Base-by-base conservation (phyloP, 106 monocot genomes). In the Dioscorea zingiberensis region DNA sequence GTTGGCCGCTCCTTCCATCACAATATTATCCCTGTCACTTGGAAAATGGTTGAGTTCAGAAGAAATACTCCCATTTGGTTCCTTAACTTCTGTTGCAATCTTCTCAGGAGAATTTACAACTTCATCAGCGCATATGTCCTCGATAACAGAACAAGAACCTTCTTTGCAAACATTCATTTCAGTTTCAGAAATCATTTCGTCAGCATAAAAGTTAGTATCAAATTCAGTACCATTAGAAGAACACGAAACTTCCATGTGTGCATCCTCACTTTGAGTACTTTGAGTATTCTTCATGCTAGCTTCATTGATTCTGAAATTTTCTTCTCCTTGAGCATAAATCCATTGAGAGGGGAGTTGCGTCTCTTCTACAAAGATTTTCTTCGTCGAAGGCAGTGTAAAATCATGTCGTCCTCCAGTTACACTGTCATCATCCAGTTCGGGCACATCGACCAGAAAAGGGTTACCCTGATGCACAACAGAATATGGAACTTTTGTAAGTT, bases 121-220 rank as follows among this genome's bases (percentile, higher is more conserved):
- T 73, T 94, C 81, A 65, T 89, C 89, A 58, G 86, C 60, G 22
- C 81, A 86, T 27, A 89, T 83, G 24, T 93, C 86, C 71, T 93
- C 84, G 24, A 88, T 47, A 66, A 65, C 55, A 55, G 81, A 70
- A 62, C 47, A 58, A 23, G 69, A 12, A 58, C 68, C 27, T 63
- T 77, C 68, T 53, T 73, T 56, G 38, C 73, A 78, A 15, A 64
- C 48, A n/a, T 69, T 67, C 64, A 60, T 78, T 45, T 83, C 69
- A 46, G 83, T 65, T 27, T 85, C 78, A 53, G 73, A 64, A 45
- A 80, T 66, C 60, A 60, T 60, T 54, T 81, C 83, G 27, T 82
- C 81, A 67, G 38, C 58, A 27, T 55, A 83, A 27, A 71, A 65
- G 30, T 67, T 49, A 46, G 44, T 18, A 44, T 12, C 38, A 58